Evolutionary conservation across 192 early-diverging fungal species (phyloP).

Genomic region (Backusella psychrophila): DNA sequence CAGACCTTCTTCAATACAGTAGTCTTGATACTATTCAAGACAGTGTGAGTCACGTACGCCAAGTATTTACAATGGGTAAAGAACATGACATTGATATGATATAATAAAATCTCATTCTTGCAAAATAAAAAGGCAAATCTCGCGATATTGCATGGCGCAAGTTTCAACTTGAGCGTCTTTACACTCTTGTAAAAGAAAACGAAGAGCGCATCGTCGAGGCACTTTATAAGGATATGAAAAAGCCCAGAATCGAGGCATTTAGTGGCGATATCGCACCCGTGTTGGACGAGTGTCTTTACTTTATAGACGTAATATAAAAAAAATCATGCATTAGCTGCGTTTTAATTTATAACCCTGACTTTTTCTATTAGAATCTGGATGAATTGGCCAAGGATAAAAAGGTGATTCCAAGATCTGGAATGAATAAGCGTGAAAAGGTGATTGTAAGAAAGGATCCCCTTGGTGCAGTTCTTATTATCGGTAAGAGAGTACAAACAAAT

Average conservation of each 20-base stretch:
- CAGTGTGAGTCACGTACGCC: slow-evolving; percentile 38
- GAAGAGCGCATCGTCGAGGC: slow-evolving; percentile 53
- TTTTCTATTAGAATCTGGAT: slow-evolving; percentile 50
- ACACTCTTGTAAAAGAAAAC: slow-evolving; percentile 60
- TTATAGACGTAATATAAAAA: slow-evolving; percentile 22
- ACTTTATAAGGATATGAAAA: slow-evolving; percentile 57
- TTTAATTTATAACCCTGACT: neutral
- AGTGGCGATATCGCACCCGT: slow-evolving; percentile 52
- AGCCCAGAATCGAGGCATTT: slow-evolving; percentile 49
- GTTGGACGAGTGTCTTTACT: slow-evolving; percentile 42
- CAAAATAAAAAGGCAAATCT: slow-evolving; percentile 32
- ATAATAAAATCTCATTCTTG: neutral
- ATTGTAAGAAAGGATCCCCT: slow-evolving; percentile 71
- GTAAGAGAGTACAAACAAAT: slow-evolving; percentile 51
- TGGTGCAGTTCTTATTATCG: slow-evolving; percentile 72
- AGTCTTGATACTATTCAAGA: slow-evolving; percentile 38
- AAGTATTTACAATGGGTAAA: slow-evolving; percentile 41
- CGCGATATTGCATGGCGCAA: slow-evolving; percentile 47
- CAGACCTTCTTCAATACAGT: slow-evolving; percentile 38
- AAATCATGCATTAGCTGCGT: neutral
- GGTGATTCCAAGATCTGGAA: slow-evolving; percentile 32
- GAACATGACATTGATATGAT: neutral
- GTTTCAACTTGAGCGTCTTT: slow-evolving; percentile 62
- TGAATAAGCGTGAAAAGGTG: slow-evolving; percentile 44
- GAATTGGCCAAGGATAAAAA: slow-evolving; percentile 50